Evolutionary conservation across 2,329 filamentous ascomycete genomes (phyloP).

Genomic region (Penicillium sclerotigenum): DNA sequence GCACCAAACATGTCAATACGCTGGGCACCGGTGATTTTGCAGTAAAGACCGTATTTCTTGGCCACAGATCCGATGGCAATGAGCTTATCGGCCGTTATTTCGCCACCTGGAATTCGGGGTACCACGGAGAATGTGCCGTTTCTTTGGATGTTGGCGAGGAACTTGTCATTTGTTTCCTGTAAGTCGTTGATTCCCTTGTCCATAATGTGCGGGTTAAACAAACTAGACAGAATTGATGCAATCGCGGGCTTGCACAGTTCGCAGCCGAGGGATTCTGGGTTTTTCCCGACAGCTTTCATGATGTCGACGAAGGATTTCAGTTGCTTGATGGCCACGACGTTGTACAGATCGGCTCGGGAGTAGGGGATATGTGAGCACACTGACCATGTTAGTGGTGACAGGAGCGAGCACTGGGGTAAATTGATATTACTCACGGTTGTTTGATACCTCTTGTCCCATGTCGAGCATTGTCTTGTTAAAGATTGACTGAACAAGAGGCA

Average conservation of each 20-base stretch:
- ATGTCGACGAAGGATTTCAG: constrained; percentile 69
- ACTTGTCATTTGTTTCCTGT: constrained; percentile 88
- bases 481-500: constrained; percentile 83
- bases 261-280: constrained; percentile 71
- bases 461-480: constrained; percentile 85
- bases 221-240: constrained; percentile 73
- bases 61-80: constrained; percentile 81
- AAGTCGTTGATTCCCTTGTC: constrained; percentile 67
- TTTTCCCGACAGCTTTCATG: constrained; percentile 73
- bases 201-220: constrained; percentile 83
- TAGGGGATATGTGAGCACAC: constrained; percentile 80
- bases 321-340: constrained; percentile 79
- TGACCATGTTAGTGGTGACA: constrained; percentile 18
- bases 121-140: constrained; percentile 90
- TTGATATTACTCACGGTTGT: constrained; percentile 52
- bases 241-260: constrained; percentile 83
- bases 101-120: constrained; percentile 76
- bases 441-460: constrained; percentile 83
- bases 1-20: constrained; percentile 92
- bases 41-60: constrained; percentile 79
- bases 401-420: neutral
- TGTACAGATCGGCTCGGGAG: constrained; percentile 83
- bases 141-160: constrained; percentile 83
- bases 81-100: constrained; percentile 83
- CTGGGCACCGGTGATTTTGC: constrained; percentile 89